Evolutionary conservation across 495 filamentous ascomycete genomes (phyloP).

Genomic region (Staphylotrichum tortipilum): DNA sequence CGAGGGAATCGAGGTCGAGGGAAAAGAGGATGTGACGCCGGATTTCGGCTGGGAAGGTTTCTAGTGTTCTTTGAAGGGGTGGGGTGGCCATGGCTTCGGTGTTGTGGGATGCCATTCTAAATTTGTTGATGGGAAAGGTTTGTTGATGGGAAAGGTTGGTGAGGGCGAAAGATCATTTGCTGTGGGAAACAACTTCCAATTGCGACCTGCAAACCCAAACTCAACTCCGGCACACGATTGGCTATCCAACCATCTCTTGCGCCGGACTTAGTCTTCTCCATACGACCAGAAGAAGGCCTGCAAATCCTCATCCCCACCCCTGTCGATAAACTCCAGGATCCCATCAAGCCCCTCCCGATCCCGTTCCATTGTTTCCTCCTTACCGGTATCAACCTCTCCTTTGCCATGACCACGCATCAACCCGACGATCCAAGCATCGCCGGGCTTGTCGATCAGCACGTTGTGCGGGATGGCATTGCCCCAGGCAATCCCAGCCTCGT

Average conservation of each 20-base stretch:
- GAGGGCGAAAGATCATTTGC: too few species aligned
- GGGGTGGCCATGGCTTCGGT: too few species aligned
- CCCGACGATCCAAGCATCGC: constrained; percentile 37
- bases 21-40: not conserved
- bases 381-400: constrained; percentile 30
- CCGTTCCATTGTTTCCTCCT: constrained; percentile 30
- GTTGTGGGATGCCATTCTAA: too few species aligned
- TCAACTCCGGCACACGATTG: too few species aligned
- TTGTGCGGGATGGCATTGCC: constrained; percentile 40
- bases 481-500: not conserved
- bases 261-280: too few species aligned
- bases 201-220: too few species aligned
- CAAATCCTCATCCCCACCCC: not conserved
- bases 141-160: too few species aligned
- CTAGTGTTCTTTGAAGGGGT: too few species aligned
- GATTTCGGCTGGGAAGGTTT: not conserved
- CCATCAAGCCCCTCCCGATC: constrained; percentile 23
- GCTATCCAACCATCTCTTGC: too few species aligned
- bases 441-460: constrained; percentile 32
- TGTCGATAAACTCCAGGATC: not conserved
- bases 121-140: too few species aligned
- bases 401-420: constrained; percentile 37
- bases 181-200: too few species aligned
- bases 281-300: too few species aligned
- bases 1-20: not conserved